Evolutionary conservation across 2,329 filamentous ascomycete species (phyloP), one percentile per base, ranked within the genome.

Genomic region (Ceratocystis papillata): DNA sequence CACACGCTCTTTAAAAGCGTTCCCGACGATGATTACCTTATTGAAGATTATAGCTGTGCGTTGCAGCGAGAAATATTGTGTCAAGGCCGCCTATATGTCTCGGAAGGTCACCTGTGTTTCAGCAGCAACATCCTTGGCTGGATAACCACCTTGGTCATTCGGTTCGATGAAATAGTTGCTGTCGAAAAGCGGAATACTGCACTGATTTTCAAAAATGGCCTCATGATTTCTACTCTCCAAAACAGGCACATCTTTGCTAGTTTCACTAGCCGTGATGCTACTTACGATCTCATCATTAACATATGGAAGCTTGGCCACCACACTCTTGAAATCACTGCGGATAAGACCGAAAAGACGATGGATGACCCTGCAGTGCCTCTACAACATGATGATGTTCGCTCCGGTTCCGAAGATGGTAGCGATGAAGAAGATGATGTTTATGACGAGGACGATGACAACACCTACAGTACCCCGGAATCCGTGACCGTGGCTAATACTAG

Each of bases 271-370:
- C 83, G 94, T 73, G 94, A 99, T 76, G 90, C 92, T 2, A 97
- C 95, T 0, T 99, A 97, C 73, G 95, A 99, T 73, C 79, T 99
- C 59, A 92, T 99, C 73, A 88, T 99, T 70, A 95, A 95, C 68
- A 97, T 99, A 67, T 99, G 94, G 94, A 96, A 96, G 75, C 87
- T 96, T 37, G 94, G 90, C 17, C 94, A 99, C 74, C 93, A 94
- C 1, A 90, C 90, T 65, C 77, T 99, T 37, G 90, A 90, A 74
- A 96, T 91, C 73, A 95, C 90, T 3, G 91, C 90, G 25, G 92
- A 96, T 75, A 96, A 94, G 77, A 96, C 90, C 0, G 92, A 95
- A 72, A 94, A 96, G 75, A 80, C 87, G 30, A 87, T 88, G 46
- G 75, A 76, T 30, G 79, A 77, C 67, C 74, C 61, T 30, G 33